These are phyloP conservation scores for Coprinopsis strossmayeri DNA, from an alignment of 768 basidiomycete species.

Conservation along the genomic window DNA sequence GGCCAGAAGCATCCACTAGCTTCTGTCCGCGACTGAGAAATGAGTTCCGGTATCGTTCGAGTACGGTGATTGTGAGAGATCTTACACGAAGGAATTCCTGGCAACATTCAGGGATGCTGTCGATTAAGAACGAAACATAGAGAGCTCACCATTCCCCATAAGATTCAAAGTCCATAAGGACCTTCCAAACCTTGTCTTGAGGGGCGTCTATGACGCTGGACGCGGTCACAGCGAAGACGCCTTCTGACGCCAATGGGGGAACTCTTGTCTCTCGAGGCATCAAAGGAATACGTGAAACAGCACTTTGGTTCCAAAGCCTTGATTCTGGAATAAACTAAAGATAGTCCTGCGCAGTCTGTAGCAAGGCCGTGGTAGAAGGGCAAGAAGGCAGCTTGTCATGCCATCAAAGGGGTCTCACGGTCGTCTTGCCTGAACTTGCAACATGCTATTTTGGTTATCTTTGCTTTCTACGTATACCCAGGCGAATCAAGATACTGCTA, in stretches of 20 bases:
- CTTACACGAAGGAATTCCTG: conserved; percentile 68
- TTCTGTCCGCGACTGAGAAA: conserved; percentile 41
- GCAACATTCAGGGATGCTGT: not conserved
- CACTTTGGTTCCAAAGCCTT: too few relatives aligned
- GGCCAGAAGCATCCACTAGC: conserved; percentile 32
- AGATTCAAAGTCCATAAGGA: conserved; percentile 52
- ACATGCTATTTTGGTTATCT: too few relatives aligned
- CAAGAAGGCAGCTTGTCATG: too few relatives aligned
- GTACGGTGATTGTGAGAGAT: not conserved
- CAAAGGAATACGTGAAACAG: too few relatives aligned
- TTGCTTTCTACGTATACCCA: too few relatives aligned
- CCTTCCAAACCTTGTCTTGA: conserved; percentile 52
- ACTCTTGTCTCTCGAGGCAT: conserved; percentile 1
- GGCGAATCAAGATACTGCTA: too few relatives aligned
- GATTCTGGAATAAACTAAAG: too few relatives aligned
- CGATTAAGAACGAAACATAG: not conserved
- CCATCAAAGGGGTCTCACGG: not conserved
- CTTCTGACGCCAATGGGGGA: conserved; percentile 32
- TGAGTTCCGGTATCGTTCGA: conserved; percentile 5
- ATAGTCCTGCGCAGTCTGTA: too few relatives aligned
- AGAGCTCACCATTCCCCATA: conserved; percentile 55
- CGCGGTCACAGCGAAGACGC: conserved; percentile 41
- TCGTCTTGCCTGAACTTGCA: not conserved
- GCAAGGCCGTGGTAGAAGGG: too few relatives aligned
- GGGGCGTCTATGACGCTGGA: conserved; percentile 57